These are phyloP conservation scores for Pisolithus tinctorius DNA, from an alignment of 768 basidiomycete species.

Conservation along the genomic window DNA sequence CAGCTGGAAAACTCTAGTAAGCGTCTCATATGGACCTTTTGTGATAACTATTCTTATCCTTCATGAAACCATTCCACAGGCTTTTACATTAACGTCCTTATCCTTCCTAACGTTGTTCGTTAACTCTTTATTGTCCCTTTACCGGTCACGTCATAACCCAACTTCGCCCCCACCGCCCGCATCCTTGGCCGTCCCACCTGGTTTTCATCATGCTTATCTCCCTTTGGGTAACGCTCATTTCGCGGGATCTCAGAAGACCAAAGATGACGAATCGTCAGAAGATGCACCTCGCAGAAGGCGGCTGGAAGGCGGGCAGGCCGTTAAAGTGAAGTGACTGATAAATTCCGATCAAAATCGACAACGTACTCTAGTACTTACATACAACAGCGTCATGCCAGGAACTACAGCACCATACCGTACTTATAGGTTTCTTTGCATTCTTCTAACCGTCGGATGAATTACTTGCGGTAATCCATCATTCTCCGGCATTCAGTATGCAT, in stretches of 20 bases:
- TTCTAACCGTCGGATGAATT: too few relatives aligned
- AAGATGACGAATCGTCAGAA: constrained; percentile 25
- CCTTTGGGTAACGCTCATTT: constrained; percentile 41
- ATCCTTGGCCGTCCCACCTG: constrained; percentile 35
- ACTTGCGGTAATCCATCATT: too few relatives aligned
- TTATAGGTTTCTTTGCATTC: too few relatives aligned
- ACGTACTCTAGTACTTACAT: neutral
- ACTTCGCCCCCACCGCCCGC: constrained; percentile 18
- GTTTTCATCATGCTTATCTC: constrained; percentile 44
- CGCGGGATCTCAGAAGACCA: constrained; percentile 35
- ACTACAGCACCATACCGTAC: neutral
- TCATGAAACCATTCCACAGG: constrained; percentile 29
- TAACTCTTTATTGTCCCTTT: constrained; percentile 72
- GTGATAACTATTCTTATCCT: constrained; percentile 12
- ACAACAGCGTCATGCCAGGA: too few relatives aligned
- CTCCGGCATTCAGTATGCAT: too few relatives aligned
- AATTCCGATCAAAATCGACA: constrained; percentile 1
- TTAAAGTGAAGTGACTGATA: constrained; percentile 44
- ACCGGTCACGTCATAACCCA: constrained; percentile 60
- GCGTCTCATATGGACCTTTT: constrained; percentile 22
- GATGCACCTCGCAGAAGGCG: constrained; percentile 47
- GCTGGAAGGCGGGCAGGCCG: constrained; percentile 47
- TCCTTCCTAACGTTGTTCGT: constrained; percentile 75
- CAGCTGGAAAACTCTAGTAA: constrained; percentile 92
- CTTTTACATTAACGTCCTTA: constrained; percentile 69